A percentile compares a stretch with the other conserved stretches of the same genome.
Conservation (phyloP, 305 asterid genomes). For the Solanum hybrid region DNA sequence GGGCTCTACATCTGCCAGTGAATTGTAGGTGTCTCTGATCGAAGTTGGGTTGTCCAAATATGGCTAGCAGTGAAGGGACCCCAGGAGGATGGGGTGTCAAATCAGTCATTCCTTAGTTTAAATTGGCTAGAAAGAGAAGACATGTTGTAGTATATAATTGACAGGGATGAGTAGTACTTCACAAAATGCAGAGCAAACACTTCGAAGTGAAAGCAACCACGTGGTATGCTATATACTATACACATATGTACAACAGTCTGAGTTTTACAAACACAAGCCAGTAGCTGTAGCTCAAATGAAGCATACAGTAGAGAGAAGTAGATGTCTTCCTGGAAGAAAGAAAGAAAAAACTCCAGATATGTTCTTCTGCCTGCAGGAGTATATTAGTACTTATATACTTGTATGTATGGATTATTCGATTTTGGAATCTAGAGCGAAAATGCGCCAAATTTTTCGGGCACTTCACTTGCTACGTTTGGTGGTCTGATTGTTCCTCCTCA, state of each 20-base stretch:
- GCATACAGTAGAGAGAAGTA: background rate
- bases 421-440: background rate
- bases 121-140: background rate
- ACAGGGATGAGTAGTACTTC: background rate
- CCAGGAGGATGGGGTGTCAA: background rate
- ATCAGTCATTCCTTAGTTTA: background rate
- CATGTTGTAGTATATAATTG: background rate
- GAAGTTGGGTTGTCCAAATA: background rate
- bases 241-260: background rate
- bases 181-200: background rate
- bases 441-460: background rate
- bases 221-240: background rate
- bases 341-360: background rate
- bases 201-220: background rate
- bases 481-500: constrained; percentile 24
- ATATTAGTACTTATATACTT: background rate
- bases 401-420: background rate
- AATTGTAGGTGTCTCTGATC: background rate
- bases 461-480: constrained; percentile 5
- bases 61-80: background rate
- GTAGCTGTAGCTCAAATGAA: background rate
- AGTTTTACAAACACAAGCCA: background rate
- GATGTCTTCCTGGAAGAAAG: background rate
- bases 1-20: background rate
- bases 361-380: background rate